Percentiles rank a stretch among this genome's conserved stretches.
Conservation (phyloP, 208 protist species). For the Crithidia mellificae region DNA sequence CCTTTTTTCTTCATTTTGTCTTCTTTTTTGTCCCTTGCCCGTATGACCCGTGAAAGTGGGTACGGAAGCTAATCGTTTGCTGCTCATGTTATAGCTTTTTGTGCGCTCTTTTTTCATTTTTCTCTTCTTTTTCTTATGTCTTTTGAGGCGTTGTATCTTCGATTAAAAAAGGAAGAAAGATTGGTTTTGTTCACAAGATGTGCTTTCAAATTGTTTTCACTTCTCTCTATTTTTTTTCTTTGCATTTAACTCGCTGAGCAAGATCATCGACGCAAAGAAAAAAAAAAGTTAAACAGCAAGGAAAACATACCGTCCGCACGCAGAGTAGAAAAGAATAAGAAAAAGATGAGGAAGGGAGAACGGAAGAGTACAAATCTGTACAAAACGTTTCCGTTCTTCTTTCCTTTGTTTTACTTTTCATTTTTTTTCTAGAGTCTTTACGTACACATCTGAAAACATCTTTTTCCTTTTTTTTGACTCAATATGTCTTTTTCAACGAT, state of each 20-base stretch:
- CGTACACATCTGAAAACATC: background rate
- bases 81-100: background rate
- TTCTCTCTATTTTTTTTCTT: background rate
- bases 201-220: background rate
- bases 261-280: background rate
- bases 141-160: background rate
- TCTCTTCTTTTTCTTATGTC: background rate
- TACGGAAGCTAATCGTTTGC: background rate
- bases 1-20: no score
- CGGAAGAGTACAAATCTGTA: no score
- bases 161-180: no score
- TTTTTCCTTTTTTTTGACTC: background rate
- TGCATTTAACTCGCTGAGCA: background rate
- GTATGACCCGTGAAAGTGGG: no score
- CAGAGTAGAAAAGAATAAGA: no score
- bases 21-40: no score
- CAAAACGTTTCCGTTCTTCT: no score
- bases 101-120: constrained; percentile 11
- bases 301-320: no score
- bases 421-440: no score
- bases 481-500: background rate
- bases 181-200: background rate
- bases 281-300: no score
- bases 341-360: no score
- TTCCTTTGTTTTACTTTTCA: no score